Evolutionary conservation across 1,284 basidiomycete genomes (phyloP), one percentile per base, ranked within the genome.

Genomic region (Xerocomus minutiporus): DNA sequence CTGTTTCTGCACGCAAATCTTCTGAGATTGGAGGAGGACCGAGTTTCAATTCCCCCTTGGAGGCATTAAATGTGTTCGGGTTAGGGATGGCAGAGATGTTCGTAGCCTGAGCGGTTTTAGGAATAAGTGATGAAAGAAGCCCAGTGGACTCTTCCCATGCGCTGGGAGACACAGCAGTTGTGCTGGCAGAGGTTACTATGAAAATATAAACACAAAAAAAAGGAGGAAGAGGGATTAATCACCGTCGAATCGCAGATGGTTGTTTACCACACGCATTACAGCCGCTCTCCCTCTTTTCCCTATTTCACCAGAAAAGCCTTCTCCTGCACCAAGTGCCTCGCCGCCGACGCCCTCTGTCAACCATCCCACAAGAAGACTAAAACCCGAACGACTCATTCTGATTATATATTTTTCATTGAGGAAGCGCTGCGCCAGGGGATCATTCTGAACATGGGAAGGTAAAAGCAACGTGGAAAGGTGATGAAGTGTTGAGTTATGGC

Each of bases 281-380:
- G 92, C 85, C 51, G 91, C 80, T 62, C 91, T 73, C 32, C 89
- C 88, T 56, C 88, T 77, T 60, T 89, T 88, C 28, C 88, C 84
- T 57, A 80, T 83, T 60, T 93, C 91, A 7, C 92, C 86, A 25
- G 86, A 79, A 59, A 92, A 91, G 17, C 93, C 89, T 46, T 88
- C 84, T 8, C 91, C 88, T 54, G 84, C 80, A 29, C 94, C 88
- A 28, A 86, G 74, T 1, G 87, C 85, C 63, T 95, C 92, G 29
- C 93, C 89, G 29, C 89, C 90, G n/a, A 86, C 76, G 32, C 92
- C 93, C 67, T 94, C 93, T 17, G 91, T 97, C 51, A 99, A 74
- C 97, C 97, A 99, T 35, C 95, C 95, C 8, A 98, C 80, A 9
- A 99, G 78, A 7, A 99, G 82, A 38, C 88, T 84, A 67, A 97